These are phyloP conservation scores for Selaginella tamariscina DNA, from an alignment of 75 land plant genomes.

Conservation along the genomic window DNA sequence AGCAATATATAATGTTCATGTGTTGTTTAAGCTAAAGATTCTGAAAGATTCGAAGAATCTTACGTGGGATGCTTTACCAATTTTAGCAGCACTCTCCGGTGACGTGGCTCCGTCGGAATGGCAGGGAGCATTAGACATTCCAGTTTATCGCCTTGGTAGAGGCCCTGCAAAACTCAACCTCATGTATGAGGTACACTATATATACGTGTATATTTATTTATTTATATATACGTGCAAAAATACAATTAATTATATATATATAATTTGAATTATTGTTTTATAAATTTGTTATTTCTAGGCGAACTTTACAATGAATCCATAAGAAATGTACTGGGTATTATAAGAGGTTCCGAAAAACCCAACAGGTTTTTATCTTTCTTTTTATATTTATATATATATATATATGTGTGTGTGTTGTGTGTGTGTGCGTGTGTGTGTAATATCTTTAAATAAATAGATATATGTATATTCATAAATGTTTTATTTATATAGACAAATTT, in stretches of 20 bases:
- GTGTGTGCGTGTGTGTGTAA: no score
- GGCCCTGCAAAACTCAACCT: slow-evolving; percentile 60
- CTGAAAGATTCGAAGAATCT: slow-evolving; percentile 35
- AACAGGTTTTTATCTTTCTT: slow-evolving; percentile 19
- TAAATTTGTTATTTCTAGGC: slow-evolving; percentile 24
- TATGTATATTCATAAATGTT: no score
- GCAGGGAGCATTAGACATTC: slow-evolving; percentile 41
- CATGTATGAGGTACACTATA: slow-evolving; percentile 35
- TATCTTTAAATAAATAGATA: background rate
- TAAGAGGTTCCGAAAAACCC: slow-evolving; percentile 51
- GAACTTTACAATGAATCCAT: slow-evolving; percentile 39
- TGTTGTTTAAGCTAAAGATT: slow-evolving; percentile 4
- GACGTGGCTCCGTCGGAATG: slow-evolving; percentile 45
- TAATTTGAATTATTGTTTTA: background rate
- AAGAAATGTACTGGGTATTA: slow-evolving; percentile 38
- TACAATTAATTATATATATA: background rate
- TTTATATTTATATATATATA: background rate
- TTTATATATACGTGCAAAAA: background rate
- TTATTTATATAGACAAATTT: no score
- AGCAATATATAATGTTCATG: no score
- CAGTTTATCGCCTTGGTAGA: slow-evolving; percentile 45
- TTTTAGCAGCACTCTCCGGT: slow-evolving; percentile 42
- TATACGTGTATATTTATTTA: background rate
- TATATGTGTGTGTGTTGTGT: background rate
- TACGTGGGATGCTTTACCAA: slow-evolving; percentile 36